Percentiles rank a stretch among this genome's conserved stretches.
These are phyloP conservation scores for Suillus sp. DNA, from an alignment of 768 basidiomycete genomes.

Conservation along the genomic window DNA sequence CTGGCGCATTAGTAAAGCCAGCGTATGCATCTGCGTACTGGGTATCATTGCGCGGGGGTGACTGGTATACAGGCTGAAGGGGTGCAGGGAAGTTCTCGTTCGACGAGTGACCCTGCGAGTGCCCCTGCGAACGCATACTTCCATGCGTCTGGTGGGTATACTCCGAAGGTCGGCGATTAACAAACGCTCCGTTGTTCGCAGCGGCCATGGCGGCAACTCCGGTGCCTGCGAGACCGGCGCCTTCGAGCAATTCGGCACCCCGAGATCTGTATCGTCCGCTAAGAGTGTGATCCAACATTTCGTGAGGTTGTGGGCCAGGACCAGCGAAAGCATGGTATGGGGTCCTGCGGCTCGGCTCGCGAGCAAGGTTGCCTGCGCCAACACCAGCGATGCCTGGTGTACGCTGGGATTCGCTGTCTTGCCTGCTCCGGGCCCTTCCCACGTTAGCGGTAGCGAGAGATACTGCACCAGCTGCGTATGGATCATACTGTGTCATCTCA, in stretches of 20 bases:
- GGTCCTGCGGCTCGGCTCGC: slow-evolving; percentile 30
- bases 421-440: slow-evolving; percentile 28
- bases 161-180: slow-evolving; percentile 30
- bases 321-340: slow-evolving; percentile 45
- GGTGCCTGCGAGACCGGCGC: slow-evolving; percentile 23
- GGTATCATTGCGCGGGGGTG: slow-evolving; percentile 27
- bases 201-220: slow-evolving; percentile 19
- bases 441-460: slow-evolving; percentile 22
- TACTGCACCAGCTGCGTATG: slow-evolving; percentile 32
- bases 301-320: slow-evolving; percentile 28
- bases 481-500: slow-evolving; percentile 45
- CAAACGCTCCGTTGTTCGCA: slow-evolving; percentile 12
- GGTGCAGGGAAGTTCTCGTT: slow-evolving; percentile 20
- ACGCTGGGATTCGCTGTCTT: slow-evolving; percentile 33
- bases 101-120: slow-evolving; percentile 24
- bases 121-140: slow-evolving; percentile 23
- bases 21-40: slow-evolving; percentile 33
- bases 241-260: slow-evolving; percentile 30
- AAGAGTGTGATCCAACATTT: slow-evolving; percentile 17
- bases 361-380: slow-evolving; percentile 34
- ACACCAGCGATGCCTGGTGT: slow-evolving; percentile 43
- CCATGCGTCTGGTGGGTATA: slow-evolving; percentile 29
- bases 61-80: slow-evolving; percentile 30
- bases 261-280: slow-evolving; percentile 24
- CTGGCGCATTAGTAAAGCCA: slow-evolving; percentile 22